Evolutionary conservation across 805 yeast species (phyloP).

Genomic region (Lachancea sp.): DNA sequence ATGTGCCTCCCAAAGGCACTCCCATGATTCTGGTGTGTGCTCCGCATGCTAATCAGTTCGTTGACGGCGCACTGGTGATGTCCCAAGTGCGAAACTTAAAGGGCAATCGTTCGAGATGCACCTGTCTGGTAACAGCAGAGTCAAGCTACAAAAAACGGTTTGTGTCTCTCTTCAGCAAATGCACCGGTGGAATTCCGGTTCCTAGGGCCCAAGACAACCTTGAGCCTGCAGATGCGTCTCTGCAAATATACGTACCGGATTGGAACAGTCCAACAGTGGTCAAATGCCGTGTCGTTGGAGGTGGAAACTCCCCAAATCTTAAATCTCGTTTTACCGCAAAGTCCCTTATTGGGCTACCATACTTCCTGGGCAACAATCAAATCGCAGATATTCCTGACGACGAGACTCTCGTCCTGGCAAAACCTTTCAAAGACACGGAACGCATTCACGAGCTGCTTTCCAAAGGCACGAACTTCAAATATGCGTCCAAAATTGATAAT

Average conservation of each 20-base stretch:
- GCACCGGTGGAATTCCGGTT: constrained; percentile 80
- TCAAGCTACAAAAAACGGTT: constrained; percentile 54
- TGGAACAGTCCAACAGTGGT: constrained; percentile 44
- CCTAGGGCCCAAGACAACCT: constrained; percentile 85
- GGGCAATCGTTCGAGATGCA: constrained; percentile 50
- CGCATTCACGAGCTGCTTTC: constrained; percentile 38
- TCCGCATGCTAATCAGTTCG: constrained; percentile 85
- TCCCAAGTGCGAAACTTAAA: constrained; percentile 51
- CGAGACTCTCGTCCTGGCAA: constrained; percentile 56
- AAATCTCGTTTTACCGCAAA: constrained; percentile 51
- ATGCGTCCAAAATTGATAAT: constrained; percentile 80
- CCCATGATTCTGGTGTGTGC: constrained; percentile 77
- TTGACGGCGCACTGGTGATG: constrained; percentile 73
- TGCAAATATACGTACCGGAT: constrained; percentile 48
- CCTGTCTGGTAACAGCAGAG: constrained; percentile 80
- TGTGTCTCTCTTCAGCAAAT: constrained; percentile 69
- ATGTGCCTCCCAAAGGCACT: constrained; percentile 26
- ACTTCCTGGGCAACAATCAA: constrained; percentile 69
- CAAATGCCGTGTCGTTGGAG: constrained; percentile 41
- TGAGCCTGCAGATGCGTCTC: constrained; percentile 54
- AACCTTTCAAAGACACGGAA: constrained; percentile 57
- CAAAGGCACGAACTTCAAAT: constrained; percentile 59
- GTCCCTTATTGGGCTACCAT: constrained; percentile 72
- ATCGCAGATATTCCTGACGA: constrained; percentile 63
- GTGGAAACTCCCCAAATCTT: constrained; percentile 51